Base-by-base conservation (phyloP, 495 filamentous ascomycete species). In the Paragyromitra xinjiangensis region DNA sequence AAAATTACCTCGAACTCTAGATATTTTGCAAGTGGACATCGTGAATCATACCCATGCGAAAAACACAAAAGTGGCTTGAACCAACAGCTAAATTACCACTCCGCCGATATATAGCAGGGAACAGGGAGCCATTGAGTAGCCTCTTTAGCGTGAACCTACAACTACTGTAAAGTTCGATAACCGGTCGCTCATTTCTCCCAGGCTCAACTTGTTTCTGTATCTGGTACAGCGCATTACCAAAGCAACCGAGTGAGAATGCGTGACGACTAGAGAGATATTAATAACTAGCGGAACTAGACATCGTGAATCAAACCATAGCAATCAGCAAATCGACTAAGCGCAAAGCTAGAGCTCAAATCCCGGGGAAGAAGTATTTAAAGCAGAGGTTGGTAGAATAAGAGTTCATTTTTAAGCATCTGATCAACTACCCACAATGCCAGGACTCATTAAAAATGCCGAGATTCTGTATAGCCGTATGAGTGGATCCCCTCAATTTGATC, bases 191-290 rank as follows among this genome's bases (percentile, higher is more conserved):
- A 34, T 12, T 45, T 58, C 8, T 42, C 6, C 51, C 39, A 40
- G 22, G 40, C 3, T 34, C 7, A 16, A 56, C n/a, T 37, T 9
- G 67, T 50, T 69, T 26, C 22, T 11, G 37, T 56, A 69, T 56
- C n/a, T 4, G 11, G 56, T 6, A 56, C 11, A 12, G 53, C 11
- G 24, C 12, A 56, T 24, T 45, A 5, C 7, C 26, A 55, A 50
- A 53, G 9, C 11, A 50, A 29, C 42, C 68, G 68, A 71, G 68
- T 71, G 68, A 62, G 24, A 45, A 26, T 63, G 9, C 29, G 8
- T 71, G 68, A 62, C 7, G 26, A 26, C 53, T 29, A 56, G 11
- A 8, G 6, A 19, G 53, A 53, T 1, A 12, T 55, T 55, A 16
- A 37, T 16, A 55, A 22, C n/a, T 12, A 42, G 8, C 19, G 6